Evolutionary conservation across 2,329 filamentous ascomycete species (phyloP).

Genomic region (Nannizzia gypsea): DNA sequence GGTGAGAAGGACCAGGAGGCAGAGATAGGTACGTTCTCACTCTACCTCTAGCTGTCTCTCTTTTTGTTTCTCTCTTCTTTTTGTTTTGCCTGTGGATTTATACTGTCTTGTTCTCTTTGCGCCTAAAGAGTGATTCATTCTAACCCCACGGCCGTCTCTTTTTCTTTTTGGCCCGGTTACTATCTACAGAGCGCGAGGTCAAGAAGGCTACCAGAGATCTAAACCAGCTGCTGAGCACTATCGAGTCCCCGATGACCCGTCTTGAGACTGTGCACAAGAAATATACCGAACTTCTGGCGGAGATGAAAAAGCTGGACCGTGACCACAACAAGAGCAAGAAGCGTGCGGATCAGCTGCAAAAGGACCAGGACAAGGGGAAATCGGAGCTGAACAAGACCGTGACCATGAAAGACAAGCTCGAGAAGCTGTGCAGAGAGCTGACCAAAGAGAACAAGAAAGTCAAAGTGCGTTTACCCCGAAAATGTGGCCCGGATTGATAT

Average conservation of each 20-base stretch:
- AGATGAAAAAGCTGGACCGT: constrained; percentile 91
- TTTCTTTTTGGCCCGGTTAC: constrained; percentile 19
- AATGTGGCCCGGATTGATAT: not conserved
- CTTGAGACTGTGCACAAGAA: constrained; percentile 83
- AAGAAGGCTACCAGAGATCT: constrained; percentile 89
- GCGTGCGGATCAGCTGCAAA: constrained; percentile 83
- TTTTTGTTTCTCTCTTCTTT: not conserved
- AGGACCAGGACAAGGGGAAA: constrained; percentile 84
- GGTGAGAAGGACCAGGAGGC: constrained; percentile 91
- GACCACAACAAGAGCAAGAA: constrained; percentile 96
- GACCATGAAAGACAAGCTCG: constrained; percentile 86
- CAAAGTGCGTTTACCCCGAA: constrained; percentile 52
- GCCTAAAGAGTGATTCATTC: constrained; percentile 10
- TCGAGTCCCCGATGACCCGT: constrained; percentile 84
- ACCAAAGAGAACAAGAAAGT: constrained; percentile 97
- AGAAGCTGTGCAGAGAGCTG: constrained; percentile 88
- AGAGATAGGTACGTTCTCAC: constrained; percentile 65
- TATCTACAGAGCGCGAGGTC: constrained; percentile 67
- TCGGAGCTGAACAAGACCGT: constrained; percentile 83
- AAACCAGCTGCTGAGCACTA: constrained; percentile 68
- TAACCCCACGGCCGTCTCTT: constrained; percentile 15
- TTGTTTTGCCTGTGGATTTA: no score
- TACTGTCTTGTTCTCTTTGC: constrained; percentile 10
- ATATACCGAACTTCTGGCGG: constrained; percentile 79
- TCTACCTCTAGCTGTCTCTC: not conserved